Base-by-base conservation (phyloP, 1,284 basidiomycete species). In the Ceratobasidium theobromae region DNA sequence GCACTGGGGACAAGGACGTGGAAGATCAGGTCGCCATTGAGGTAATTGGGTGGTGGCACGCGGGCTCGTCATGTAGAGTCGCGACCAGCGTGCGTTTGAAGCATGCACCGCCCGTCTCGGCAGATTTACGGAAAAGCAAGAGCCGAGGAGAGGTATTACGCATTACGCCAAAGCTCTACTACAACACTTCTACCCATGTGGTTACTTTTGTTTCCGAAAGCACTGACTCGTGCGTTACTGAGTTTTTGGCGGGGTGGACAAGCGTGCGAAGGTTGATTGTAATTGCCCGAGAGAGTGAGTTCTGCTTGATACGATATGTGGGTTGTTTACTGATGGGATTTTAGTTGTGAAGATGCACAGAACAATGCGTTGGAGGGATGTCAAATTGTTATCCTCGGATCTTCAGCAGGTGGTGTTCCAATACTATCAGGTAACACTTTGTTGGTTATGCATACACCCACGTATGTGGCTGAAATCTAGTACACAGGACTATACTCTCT, bases 161-260 rank as follows among this genome's bases (percentile, higher is more conserved):
- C 16, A 88, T 88, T 4, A 90, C 89, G 16, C 88, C 88, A 72
- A 81, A 87, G 30, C 93, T 95, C 72, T 88, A 93, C 51, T 95
- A 95, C 72, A 92, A 96, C 73, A 86, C 89, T 4, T 82, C 81
- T 8, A 88, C 92, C 67, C 91, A 91, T 9, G 83, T 95, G 12
- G 89, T 96, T 2, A 91, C 88, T 0, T 94, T 96, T 75, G 77
- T 91, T 51, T 92, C 91, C 0, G 86, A 91, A 68, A 85, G 93
- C 72, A 87, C 95, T 67, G 86, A 92, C 69, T 87, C 86, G 5
- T 95, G 93, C 73, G 89, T 97, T 18, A 86, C 89, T 66, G 87
- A 91, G 72, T 95, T 97, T 74, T 77, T 93, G 70, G 87, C 91
- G 72, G 93, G 94, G 74, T 96, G 94, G 93, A 90, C 91, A 54